Evolutionary conservation across 2,329 filamentous ascomycete species (phyloP).

Genomic region (Fusarium sp.): DNA sequence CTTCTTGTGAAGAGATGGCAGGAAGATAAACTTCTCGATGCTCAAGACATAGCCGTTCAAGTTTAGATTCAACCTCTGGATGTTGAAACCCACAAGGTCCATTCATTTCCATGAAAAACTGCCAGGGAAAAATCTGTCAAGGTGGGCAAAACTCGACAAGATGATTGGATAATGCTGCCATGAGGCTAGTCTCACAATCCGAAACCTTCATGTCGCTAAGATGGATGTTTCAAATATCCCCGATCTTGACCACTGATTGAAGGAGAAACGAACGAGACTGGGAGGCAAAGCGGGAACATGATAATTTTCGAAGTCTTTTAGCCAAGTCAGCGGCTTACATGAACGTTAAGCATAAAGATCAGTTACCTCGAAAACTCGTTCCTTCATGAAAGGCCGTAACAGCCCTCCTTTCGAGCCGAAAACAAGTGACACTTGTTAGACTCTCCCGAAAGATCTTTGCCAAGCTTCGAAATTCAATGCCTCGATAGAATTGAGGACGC

Average conservation of each 20-base stretch:
- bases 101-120: not conserved
- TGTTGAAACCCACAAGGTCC: not conserved
- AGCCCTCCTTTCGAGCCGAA: not conserved
- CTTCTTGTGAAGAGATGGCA: rapidly evolving
- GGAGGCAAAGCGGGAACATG: not conserved
- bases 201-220: not conserved
- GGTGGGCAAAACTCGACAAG: not conserved
- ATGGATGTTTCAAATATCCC: not conserved
- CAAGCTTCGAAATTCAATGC: not conserved
- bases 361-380: no score
- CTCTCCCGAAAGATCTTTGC: not conserved
- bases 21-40: not conserved
- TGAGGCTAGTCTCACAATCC: not conserved
- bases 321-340: not conserved
- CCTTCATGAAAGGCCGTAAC: not conserved
- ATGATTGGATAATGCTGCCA: not conserved
- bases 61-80: not conserved
- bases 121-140: not conserved
- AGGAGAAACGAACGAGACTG: not conserved
- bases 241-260: not conserved
- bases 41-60: slow-evolving; percentile 7
- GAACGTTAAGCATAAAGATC: no score
- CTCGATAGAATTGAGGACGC: not conserved
- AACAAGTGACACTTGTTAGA: not conserved
- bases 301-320: not conserved